A percentile compares a stretch with the other conserved stretches of the same genome.
These are phyloP conservation scores for Linnemannia exigua DNA, from an alignment of 192 early-diverging fungal species.

Conservation along the genomic window DNA sequence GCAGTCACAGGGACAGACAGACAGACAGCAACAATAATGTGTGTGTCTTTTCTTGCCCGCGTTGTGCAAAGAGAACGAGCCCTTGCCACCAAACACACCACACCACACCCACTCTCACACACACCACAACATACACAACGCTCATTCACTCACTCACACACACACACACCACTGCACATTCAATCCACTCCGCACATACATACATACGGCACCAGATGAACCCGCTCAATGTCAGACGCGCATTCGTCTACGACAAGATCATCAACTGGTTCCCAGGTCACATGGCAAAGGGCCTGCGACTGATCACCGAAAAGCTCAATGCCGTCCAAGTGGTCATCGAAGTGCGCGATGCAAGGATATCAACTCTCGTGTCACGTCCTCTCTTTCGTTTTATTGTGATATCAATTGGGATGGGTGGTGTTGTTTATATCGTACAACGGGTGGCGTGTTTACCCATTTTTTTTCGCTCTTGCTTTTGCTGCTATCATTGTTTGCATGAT, in stretches of 20 bases:
- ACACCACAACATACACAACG: background rate
- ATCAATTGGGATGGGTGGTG: background rate
- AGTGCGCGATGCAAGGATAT: slow-evolving; percentile 90
- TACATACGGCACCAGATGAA: slow-evolving; percentile 22
- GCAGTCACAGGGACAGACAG: no score
- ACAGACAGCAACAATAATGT: no score
- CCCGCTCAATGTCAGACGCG: slow-evolving; percentile 36
- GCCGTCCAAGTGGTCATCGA: slow-evolving; percentile 91
- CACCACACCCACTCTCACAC: background rate
- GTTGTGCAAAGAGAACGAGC: background rate
- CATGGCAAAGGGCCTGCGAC: slow-evolving; percentile 84
- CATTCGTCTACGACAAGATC: slow-evolving; percentile 70
- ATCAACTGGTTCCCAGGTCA: slow-evolving; percentile 93
- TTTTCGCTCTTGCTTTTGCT: background rate
- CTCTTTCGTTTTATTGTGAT: background rate
- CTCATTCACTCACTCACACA: background rate
- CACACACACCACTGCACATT: background rate
- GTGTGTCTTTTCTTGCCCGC: background rate
- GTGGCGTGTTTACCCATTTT: background rate
- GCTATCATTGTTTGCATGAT: slow-evolving; percentile 4
- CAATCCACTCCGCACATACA: no score
- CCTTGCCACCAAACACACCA: background rate
- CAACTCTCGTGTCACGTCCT: slow-evolving; percentile 39
- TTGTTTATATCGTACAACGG: background rate
- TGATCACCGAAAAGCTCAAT: slow-evolving; percentile 80